phyloP scores from a whole-genome alignment of 208 protist species.

The Trypanosomatidae sp. region DNA sequence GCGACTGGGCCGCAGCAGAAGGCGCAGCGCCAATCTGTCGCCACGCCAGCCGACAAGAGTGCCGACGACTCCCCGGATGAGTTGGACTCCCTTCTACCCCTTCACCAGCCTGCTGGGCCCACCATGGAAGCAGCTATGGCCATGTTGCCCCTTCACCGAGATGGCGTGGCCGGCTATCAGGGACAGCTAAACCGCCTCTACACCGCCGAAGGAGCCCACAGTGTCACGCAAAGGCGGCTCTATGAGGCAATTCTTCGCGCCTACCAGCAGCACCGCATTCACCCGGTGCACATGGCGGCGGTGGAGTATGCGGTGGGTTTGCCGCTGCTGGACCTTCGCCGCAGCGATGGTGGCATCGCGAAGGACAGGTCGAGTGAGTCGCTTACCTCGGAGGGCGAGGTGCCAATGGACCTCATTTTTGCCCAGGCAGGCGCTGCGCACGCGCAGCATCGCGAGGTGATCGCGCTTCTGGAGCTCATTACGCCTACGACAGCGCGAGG shows the following conservation, averaged over 20 bases:
- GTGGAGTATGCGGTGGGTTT: constrained; percentile 24
- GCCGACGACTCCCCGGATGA: not conserved
- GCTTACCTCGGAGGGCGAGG: not conserved
- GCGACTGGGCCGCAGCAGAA: not conserved
- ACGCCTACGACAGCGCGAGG: constrained; percentile 10
- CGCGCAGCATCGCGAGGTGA: constrained; percentile 23
- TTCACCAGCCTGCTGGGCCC: not conserved
- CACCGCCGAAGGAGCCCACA: constrained; percentile 3
- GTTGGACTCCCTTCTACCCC: not conserved
- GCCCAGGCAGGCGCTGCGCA: not conserved
- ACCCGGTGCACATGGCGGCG: constrained; percentile 50
- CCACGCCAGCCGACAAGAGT: not conserved
- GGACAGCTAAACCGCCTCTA: constrained; percentile 16
- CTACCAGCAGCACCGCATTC: constrained; percentile 38
- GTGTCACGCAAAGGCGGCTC: constrained; percentile 29
- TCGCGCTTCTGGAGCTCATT: constrained; percentile 20
- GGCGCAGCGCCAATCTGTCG: no score
- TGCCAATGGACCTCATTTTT: not conserved
- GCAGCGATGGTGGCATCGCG: not conserved
- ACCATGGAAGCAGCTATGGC: constrained; percentile 8
- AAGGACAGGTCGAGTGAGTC: not conserved
- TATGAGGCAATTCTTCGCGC: constrained; percentile 35
- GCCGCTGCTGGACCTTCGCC: not conserved
- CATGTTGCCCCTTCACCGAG: constrained; percentile 6
- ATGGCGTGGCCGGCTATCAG: constrained; percentile 21